Conservation (phyloP, 2,329 filamentous ascomycete species). For the Epichloe sp. region DNA sequence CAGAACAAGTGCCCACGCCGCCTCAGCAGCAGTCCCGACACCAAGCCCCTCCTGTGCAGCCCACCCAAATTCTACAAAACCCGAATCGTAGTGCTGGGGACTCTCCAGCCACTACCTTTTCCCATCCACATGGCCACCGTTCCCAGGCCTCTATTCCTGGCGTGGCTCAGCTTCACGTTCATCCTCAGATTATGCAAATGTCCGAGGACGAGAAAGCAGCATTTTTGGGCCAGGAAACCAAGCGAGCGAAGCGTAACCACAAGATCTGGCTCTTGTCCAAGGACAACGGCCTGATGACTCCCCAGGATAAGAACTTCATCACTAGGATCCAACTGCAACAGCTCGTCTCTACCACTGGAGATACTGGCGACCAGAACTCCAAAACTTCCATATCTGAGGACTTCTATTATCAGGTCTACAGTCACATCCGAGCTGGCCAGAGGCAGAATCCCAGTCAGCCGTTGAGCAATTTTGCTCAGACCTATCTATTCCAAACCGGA, state of each 20-base stretch:
- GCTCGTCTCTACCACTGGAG: constrained; percentile 82
- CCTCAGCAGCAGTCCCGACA: constrained; percentile 17
- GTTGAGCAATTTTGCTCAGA: constrained; percentile 91
- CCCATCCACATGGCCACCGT: constrained; percentile 28
- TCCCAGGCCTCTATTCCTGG: constrained; percentile 37
- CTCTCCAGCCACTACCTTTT: constrained; percentile 20
- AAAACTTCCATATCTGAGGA: constrained; percentile 80
- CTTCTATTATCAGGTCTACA: constrained; percentile 98
- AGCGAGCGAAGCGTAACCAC: constrained; percentile 91
- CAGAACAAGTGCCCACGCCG: constrained; percentile 15
- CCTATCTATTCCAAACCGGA: constrained; percentile 91
- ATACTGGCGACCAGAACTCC: constrained; percentile 63
- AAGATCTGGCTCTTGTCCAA: constrained; percentile 91
- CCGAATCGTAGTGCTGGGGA: constrained; percentile 51
- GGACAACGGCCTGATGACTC: constrained; percentile 96
- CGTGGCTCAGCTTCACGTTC: constrained; percentile 21
- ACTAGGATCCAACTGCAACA: constrained; percentile 96
- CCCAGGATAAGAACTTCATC: constrained; percentile 98
- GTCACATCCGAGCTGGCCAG: constrained; percentile 80
- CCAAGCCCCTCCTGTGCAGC: constrained; percentile 33
- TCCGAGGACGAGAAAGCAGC: constrained; percentile 73
- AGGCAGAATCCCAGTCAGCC: constrained; percentile 88
- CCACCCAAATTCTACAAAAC: constrained; percentile 69
- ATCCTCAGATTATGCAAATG: constrained; percentile 48
- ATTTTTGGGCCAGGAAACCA: constrained; percentile 82